phyloP scores from a whole-genome alignment of 495 filamentous ascomycete genomes.

The Podospora conica region DNA sequence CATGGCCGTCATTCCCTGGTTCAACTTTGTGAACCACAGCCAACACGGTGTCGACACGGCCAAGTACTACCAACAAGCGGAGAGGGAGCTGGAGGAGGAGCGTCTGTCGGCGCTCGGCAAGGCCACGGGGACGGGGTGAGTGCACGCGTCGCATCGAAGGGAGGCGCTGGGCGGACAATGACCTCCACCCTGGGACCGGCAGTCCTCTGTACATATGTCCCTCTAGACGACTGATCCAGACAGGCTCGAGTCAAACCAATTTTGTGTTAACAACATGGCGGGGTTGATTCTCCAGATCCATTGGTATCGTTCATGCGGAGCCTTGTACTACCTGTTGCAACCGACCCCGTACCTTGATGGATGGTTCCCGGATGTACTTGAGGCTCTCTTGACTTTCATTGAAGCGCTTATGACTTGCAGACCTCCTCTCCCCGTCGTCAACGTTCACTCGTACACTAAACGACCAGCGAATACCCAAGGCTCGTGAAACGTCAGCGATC shows the following conservation, averaged over 20 bases:
- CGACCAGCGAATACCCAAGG: neutral
- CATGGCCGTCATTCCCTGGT: slow-evolving; percentile 81
- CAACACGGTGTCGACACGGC: slow-evolving; percentile 97
- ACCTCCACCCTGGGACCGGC: slow-evolving; percentile 14
- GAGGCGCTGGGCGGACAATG: neutral
- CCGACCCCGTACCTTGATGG: neutral
- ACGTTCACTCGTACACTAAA: too few relatives aligned
- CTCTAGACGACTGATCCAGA: slow-evolving; percentile 18
- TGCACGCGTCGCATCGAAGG: neutral
- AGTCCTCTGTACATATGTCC: slow-evolving; percentile 26
- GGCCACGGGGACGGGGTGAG: neutral
- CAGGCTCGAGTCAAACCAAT: slow-evolving; percentile 17
- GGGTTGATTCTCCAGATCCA: neutral
- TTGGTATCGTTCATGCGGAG: neutral
- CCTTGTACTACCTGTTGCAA: neutral
- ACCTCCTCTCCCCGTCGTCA: neutral
- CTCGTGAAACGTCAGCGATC: neutral
- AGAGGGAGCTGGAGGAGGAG: slow-evolving; percentile 85
- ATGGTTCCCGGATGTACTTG: neutral
- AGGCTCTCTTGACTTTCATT: neutral
- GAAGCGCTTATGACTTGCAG: neutral
- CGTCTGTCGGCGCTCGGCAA: slow-evolving; percentile 26
- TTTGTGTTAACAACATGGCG: slow-evolving; percentile 9
- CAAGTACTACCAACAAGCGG: slow-evolving; percentile 97
- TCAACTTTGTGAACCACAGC: slow-evolving; percentile 95